Percentiles rank a stretch among this genome's conserved stretches.
phyloP scores from a whole-genome alignment of 169 alveolate species.

The Perkinsus olseni region DNA sequence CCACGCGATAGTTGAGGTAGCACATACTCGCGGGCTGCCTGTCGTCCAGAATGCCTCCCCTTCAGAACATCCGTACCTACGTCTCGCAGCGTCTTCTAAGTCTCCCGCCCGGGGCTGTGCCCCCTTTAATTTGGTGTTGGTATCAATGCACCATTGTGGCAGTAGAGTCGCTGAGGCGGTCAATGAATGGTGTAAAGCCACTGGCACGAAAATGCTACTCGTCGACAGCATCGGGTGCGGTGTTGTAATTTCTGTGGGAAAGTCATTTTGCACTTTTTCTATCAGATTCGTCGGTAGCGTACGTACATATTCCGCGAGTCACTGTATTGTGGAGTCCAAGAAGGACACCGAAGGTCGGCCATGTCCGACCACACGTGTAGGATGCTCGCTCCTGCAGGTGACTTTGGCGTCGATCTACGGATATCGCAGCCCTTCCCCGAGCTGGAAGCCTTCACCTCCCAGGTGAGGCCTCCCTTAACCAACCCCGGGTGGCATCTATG shows the following conservation, averaged over 20 bases:
- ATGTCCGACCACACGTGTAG: background rate
- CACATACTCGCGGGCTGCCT: background rate
- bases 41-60: background rate
- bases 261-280: background rate
- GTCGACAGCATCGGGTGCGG: background rate
- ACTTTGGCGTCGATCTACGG: constrained; percentile 47
- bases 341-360: background rate
- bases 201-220: background rate
- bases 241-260: background rate
- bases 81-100: background rate
- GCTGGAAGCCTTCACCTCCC: constrained; percentile 36
- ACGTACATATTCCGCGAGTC: background rate
- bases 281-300: background rate
- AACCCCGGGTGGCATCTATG: background rate
- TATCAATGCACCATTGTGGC: background rate
- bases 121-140: background rate
- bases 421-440: constrained; percentile 52
- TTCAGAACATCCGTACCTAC: background rate
- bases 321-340: background rate
- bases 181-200: background rate
- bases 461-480: background rate
- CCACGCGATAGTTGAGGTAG: constrained; percentile 18
- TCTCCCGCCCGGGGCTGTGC: background rate
- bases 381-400: constrained; percentile 32
- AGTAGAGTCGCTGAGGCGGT: background rate